Evolutionary conservation across 2,329 filamentous ascomycete species (phyloP), one percentile per base, ranked within the genome.

Genomic region (Grosmannia penicillata): DNA sequence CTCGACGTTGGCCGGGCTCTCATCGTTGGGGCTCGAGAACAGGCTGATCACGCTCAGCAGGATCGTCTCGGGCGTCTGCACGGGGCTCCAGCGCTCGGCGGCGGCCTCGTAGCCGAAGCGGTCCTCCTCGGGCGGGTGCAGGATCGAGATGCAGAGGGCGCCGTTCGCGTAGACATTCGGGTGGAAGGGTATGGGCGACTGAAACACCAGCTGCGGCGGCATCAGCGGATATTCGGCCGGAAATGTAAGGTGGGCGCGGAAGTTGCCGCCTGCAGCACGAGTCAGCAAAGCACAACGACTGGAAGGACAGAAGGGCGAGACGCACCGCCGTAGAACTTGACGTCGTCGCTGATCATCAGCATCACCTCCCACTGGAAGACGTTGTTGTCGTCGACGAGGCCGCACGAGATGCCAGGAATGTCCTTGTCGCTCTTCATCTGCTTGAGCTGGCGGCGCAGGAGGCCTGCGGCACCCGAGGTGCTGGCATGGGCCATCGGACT

Each of bases 341-440:
- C 87, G 54, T 93, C 86, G 51, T 95, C 87, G 45, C 76, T 85
- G 48, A 96, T 89, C 89, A 98, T 96, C 44, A 98, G 75, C 82
- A 95, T 94, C 17, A 96, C 86, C 59, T 96, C 87, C 91, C 91
- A 98, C 64, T 93, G 82, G 48, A 95, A 95, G 9, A 96, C 77
- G 56, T 93, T 93, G 61, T 65, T 81, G 57, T 82, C 82, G 51
- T 79, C 77, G 37, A 87, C 77, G 31, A 98, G 66, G 0, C 91
- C 91, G 51, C 85, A 93, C 45, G 86, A 95, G 53, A 96, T 94
- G 38, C 89, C 91, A 0, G 85, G 85, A 33, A 96, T 81, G 58
- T 94, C 86, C 55, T 86, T 89, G 56, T 84, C 79, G 19, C 72
- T 76, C 61, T 93, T 84, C 75, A 98, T 96, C 56, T 93, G 79